Conservation (phyloP, 305 asterid species). For the Solanum hybrid region DNA sequence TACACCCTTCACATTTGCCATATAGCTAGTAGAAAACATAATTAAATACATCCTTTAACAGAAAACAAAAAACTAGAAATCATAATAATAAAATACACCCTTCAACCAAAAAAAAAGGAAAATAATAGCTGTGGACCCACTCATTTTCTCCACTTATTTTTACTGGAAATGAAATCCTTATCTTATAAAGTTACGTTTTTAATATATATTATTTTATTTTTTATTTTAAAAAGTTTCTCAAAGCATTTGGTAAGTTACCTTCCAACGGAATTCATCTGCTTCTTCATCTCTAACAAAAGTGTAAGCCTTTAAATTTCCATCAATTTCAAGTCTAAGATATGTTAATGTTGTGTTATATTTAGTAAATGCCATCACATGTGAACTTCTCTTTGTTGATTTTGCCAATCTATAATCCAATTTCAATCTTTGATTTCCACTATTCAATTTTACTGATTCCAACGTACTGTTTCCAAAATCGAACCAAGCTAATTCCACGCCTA, state of each 20-base stretch:
- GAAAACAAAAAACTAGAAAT: neutral
- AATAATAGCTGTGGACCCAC: neutral
- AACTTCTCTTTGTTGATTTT: neutral
- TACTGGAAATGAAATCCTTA: neutral
- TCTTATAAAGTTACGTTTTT: neutral
- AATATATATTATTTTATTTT: neutral
- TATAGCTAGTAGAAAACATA: neutral
- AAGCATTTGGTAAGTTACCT: constrained; percentile 9
- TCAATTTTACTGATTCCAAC: constrained; percentile 11
- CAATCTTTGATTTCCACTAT: neutral
- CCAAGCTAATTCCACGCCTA: constrained; percentile 2
- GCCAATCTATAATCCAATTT: constrained; percentile 6
- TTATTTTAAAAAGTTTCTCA: neutral
- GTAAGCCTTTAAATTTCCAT: constrained; percentile 25
- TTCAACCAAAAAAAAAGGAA: neutral
- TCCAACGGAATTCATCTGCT: constrained; percentile 18
- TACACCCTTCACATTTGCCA: neutral
- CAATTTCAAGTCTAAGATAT: constrained; percentile 30
- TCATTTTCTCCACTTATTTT: neutral
- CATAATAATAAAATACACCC: neutral
- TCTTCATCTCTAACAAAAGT: constrained; percentile 14
- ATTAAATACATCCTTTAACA: neutral
- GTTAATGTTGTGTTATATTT: constrained; percentile 26
- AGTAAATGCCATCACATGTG: constrained; percentile 11
- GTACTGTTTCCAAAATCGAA: neutral